Percentiles rank a stretch among this genome's conserved stretches.
phyloP scores from a whole-genome alignment of 768 basidiomycete genomes.

The Auricularia auricula-judae region DNA sequence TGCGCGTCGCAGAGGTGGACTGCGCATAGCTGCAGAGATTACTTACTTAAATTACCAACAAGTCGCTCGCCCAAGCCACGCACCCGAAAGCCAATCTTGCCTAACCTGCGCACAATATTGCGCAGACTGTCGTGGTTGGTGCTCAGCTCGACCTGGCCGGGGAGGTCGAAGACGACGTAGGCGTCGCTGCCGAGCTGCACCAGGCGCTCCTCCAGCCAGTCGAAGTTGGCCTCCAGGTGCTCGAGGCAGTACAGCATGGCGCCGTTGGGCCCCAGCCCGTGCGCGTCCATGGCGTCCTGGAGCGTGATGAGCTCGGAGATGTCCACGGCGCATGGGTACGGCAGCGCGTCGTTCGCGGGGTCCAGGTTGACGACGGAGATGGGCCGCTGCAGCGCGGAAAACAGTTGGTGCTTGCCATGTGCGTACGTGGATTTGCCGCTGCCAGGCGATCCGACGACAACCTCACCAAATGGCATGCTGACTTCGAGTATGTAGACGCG shows the following conservation, averaged over 20 bases:
- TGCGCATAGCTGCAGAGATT: slow-evolving; percentile 58
- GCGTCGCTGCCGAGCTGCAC: slow-evolving; percentile 56
- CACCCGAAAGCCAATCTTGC: slow-evolving; percentile 76
- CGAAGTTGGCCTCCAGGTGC: slow-evolving; percentile 89
- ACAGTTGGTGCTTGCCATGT: slow-evolving; percentile 79
- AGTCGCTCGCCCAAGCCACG: slow-evolving; percentile 21
- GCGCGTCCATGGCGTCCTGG: slow-evolving; percentile 73
- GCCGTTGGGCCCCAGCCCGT: slow-evolving; percentile 87
- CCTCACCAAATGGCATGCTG: slow-evolving; percentile 76
- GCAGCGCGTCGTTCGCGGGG: slow-evolving; percentile 81
- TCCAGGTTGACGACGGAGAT: slow-evolving; percentile 92
- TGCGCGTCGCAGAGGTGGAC: slow-evolving; percentile 96
- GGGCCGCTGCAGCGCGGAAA: slow-evolving; percentile 75
- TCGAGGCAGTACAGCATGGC: slow-evolving; percentile 96
- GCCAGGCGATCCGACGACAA: slow-evolving; percentile 79
- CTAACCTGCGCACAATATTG: slow-evolving; percentile 58
- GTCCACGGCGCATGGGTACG: slow-evolving; percentile 85
- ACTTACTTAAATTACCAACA: too few relatives aligned
- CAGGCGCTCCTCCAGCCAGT: slow-evolving; percentile 69
- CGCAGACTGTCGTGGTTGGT: slow-evolving; percentile 91
- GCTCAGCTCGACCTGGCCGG: slow-evolving; percentile 94
- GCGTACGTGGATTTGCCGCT: slow-evolving; percentile 86
- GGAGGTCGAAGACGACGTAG: slow-evolving; percentile 90
- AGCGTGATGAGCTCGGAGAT: slow-evolving; percentile 81
- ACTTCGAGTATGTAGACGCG: not conserved